Base-by-base conservation (phyloP, 2,329 filamentous ascomycete genomes). In the Cladosporium sp. region DNA sequence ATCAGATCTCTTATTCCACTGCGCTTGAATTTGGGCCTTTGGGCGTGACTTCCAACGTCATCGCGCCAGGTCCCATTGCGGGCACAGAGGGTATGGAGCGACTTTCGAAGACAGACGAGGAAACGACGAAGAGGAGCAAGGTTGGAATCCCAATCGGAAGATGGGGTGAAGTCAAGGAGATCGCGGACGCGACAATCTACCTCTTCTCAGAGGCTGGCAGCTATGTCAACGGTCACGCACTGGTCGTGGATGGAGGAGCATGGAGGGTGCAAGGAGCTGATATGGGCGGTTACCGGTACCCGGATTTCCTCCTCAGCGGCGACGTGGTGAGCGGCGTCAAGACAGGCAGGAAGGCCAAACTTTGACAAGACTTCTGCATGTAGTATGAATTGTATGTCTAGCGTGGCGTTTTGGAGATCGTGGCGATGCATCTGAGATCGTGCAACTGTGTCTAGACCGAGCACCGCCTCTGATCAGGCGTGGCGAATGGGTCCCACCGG, bases 101-200 rank as follows among this genome's bases (percentile, higher is more conserved):
- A 16, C 68, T 84, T 43, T 74, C 78, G 3, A 78, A 75, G 64
- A 46, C 63, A 3, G 72, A 73, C 26, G 69, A 70, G 30, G 73
- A 74, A 25, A 74, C 72, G 6, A 72, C 70, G 34, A 72, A 71
- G 25, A 70, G 67, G 39, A 77, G 74, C 64, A 70, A 69, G 28
- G 76, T 70, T 61, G 68, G 71, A 2, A 85, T 96, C 43, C 95
- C 95, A 0, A 79, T 89, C 2, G 92, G 92, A 1, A 84, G 93
- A 65, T 88, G 88, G 77, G 95, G 94, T 7, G 86, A 86, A 0
- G 87, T 96, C 28, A 90, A 90, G 69, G 94, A 99, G 74, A 93
- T 99, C 73, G 91, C 93, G 0, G 94, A 99, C 78, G 91, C 94
- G 1, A 97, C 94, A 0, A 86, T 98, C 0, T 99, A 89, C 73